Base-by-base conservation (phyloP, 2,329 filamentous ascomycete species). In the Penicillium concentricum region DNA sequence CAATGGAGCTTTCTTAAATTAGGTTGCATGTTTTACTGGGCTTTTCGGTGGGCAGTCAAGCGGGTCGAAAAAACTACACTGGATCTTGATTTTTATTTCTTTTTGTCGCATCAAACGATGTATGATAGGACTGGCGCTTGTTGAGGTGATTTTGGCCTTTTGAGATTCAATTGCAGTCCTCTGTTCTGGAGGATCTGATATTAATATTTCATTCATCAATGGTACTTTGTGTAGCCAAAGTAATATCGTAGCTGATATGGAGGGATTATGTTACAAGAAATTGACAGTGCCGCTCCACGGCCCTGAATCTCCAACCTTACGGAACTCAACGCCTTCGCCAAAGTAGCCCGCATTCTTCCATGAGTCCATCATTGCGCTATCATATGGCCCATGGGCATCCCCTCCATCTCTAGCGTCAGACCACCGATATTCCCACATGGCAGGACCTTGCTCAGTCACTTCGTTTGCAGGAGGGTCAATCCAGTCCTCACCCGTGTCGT, bases 261-360 rank as follows among this genome's bases (percentile, higher is more conserved):
- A 30, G 28, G 22, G 12, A n/a, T 28, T 18, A 35, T 56, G 63
- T 81, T 72, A 84, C 64, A 78, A 74, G 73, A 87, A 87, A 49
- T 71, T 72, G 38, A 76, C 79, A 16, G 78, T 71, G 50, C 74
- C 74, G 56, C 69, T 80, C 87, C 87, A 89, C 12, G 74, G 73
- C 22, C 74, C 79, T 24, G 82, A 81, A 44, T 82, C 79, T 12
- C 82, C 84, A 7, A 77, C 82, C 58, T 76, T 79, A 61, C 86
- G 82, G 67, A 93, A 92, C 71, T 92, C 93, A 24, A 96, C 91
- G 0, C 90, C 74, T 61, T 94, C 88, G 13, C 87, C 89, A 75
- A 99, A 99, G 72, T 97, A 97, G 3, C 94, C 94, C 24, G 91
- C 91, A 60, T 90, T 86, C 64, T 89, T 86, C 94, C 94, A 99